A percentile compares a stretch with the other conserved stretches of the same genome.
Conservation (phyloP, 2,329 filamentous ascomycete genomes). For the Sporothrix inflata region DNA sequence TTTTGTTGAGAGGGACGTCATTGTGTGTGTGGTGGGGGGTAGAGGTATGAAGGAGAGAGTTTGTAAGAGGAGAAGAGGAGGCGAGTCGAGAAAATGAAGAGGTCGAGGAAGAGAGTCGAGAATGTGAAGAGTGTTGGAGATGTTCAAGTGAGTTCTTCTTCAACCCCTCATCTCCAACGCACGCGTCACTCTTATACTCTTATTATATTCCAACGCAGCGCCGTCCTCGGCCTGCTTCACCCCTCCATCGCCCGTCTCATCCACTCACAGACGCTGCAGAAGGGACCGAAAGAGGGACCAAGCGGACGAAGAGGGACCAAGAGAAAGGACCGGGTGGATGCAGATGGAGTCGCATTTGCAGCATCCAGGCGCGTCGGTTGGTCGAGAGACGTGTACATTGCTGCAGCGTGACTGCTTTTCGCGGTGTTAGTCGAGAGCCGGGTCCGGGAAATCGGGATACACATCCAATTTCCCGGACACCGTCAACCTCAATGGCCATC, state of each 20-base stretch:
- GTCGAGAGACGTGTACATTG: not conserved
- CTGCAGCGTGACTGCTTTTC: not conserved
- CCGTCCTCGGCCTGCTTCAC: constrained; percentile 10
- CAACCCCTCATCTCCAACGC: constrained; percentile 7
- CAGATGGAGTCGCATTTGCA: not conserved
- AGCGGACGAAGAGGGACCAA: not conserved
- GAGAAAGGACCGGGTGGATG: constrained; percentile 7
- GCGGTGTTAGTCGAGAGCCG: not conserved
- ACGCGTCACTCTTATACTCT: constrained; percentile 11
- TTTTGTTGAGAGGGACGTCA: constrained; percentile 48
- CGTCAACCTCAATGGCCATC: not conserved
- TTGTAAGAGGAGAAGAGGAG: not conserved
- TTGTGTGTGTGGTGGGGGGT: constrained; percentile 32
- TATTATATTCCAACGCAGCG: not conserved
- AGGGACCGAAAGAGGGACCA: not conserved
- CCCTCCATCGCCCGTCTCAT: not conserved
- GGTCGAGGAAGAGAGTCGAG: no score
- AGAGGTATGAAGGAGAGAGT: not conserved
- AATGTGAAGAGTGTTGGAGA: not conserved
- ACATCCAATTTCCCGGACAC: not conserved
- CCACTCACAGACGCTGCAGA: not conserved
- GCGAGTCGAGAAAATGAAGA: no score
- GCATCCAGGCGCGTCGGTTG: not conserved
- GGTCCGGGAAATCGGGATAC: not conserved
- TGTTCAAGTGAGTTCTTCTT: not conserved